These are phyloP conservation scores for Fusarium sp. DNA, from an alignment of 2,329 filamentous ascomycete genomes.

Conservation along the genomic window DNA sequence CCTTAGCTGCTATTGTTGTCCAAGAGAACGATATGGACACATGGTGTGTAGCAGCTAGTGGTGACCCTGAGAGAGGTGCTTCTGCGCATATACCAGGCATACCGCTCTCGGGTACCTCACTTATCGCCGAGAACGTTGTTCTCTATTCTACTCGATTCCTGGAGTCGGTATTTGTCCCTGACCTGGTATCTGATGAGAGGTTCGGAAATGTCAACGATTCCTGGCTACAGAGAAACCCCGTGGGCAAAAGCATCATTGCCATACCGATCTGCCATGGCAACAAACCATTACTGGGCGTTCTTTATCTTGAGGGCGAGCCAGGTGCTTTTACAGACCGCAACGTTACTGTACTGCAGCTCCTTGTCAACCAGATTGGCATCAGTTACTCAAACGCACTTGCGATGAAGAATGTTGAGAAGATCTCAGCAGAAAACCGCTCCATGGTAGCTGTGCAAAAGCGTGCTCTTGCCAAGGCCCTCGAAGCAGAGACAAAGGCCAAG, in stretches of 20 bases:
- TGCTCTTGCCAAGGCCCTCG: constrained; percentile 78
- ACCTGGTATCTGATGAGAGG: constrained; percentile 81
- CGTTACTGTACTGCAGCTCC: constrained; percentile 75
- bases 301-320: constrained; percentile 82
- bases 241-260: constrained; percentile 83
- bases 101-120: constrained; percentile 74
- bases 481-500: constrained; percentile 83
- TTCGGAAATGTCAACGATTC: constrained; percentile 81
- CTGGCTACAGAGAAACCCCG: constrained; percentile 78
- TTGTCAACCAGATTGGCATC: constrained; percentile 85
- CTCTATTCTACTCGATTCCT: constrained; percentile 83
- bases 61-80: constrained; percentile 78
- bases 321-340: constrained; percentile 84
- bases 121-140: constrained; percentile 83
- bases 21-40: constrained; percentile 74
- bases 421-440: constrained; percentile 81
- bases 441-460: constrained; percentile 85
- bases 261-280: constrained; percentile 83
- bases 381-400: constrained; percentile 78
- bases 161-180: constrained; percentile 81
- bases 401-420: constrained; percentile 81
- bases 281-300: constrained; percentile 78
- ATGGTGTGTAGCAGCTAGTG: constrained; percentile 83
- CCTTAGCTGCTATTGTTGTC: constrained; percentile 80
- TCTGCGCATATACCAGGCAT: constrained; percentile 76